These are phyloP conservation scores for Houttuynia cordata DNA, from an alignment of 164 flowering plant species.

Conservation along the genomic window DNA sequence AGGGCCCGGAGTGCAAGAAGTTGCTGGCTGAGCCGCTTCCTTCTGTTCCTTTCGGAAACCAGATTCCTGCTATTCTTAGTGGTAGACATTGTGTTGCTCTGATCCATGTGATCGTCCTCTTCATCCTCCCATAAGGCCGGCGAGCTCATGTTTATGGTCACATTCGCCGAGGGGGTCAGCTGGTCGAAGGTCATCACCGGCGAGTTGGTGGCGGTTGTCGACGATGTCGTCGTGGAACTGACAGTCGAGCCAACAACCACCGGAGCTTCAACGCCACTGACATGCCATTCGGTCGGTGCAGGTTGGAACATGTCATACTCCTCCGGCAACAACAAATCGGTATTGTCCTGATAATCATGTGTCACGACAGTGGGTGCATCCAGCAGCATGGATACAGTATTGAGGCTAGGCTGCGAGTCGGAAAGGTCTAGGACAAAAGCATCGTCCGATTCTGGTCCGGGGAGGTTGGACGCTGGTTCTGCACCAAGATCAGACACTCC, in stretches of 20 bases:
- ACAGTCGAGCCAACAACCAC: background rate
- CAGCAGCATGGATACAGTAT: background rate
- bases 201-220: background rate
- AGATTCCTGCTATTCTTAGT: conserved; percentile 15
- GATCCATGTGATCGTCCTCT: conserved; percentile 8
- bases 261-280: background rate
- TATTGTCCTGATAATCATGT: background rate
- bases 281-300: too few relatives aligned
- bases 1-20: conserved; percentile 19
- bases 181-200: background rate
- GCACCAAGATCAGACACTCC: conserved; percentile 1
- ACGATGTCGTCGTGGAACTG: background rate
- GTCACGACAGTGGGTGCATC: background rate
- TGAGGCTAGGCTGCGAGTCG: background rate
- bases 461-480: background rate
- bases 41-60: conserved; percentile 22
- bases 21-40: conserved; percentile 20
- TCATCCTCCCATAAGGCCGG: background rate
- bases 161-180: background rate
- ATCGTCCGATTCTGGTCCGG: background rate
- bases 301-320: background rate
- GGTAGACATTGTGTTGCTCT: background rate
- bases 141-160: background rate
- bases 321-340: background rate
- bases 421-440: conserved; percentile 4